phyloP scores from a whole-genome alignment of 177 flowering plant species.

The Telopea speciosissima region DNA sequence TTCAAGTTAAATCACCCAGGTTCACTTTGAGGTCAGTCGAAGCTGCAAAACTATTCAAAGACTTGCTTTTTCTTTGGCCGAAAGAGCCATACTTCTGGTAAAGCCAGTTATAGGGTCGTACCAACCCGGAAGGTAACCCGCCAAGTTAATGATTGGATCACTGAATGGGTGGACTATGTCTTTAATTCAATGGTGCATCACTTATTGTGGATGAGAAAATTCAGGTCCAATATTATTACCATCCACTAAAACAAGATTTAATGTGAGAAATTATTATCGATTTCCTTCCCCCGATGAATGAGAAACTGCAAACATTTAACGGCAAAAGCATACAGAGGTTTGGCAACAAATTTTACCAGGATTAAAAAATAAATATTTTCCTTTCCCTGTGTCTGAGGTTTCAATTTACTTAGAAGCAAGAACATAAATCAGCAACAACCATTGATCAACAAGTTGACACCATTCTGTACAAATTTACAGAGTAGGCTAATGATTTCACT shows the following conservation, averaged over 20 bases:
- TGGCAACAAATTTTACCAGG: background rate
- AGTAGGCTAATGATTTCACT: background rate
- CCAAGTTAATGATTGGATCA: background rate
- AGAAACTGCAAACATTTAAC: too few relatives aligned
- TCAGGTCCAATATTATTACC: too few relatives aligned
- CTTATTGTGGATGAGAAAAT: too few relatives aligned
- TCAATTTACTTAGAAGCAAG: background rate
- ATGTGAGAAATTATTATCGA: background rate
- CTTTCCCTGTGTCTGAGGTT: background rate
- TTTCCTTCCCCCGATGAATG: too few relatives aligned
- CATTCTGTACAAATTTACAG: background rate
- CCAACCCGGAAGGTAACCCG: background rate
- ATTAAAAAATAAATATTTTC: background rate
- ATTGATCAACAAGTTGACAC: background rate
- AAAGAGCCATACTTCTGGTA: background rate
- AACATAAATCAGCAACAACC: background rate
- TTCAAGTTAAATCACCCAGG: background rate
- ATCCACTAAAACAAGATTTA: too few relatives aligned
- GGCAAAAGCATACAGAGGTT: background rate
- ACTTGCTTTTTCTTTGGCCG: background rate
- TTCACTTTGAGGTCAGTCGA: background rate
- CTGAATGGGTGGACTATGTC: background rate
- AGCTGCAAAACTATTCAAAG: background rate
- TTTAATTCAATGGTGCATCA: too few relatives aligned
- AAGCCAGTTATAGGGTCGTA: background rate